Evolutionary conservation across 1,139 yeast species (phyloP).

Genomic region (Lodderomyces orthopsilosis): DNA sequence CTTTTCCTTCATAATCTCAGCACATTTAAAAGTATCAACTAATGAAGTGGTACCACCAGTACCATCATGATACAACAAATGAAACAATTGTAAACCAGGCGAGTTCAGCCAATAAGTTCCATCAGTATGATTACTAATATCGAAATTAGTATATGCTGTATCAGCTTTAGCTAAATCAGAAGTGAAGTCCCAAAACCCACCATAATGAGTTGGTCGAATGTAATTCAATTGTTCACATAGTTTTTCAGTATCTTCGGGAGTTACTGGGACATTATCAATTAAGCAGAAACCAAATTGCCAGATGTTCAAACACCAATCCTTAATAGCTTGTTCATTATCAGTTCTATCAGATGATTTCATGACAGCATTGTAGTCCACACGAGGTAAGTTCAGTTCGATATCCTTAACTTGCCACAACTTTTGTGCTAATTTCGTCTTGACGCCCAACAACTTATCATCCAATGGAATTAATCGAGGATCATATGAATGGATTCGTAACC

Average conservation of each 20-base stretch:
- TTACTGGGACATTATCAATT: slow-evolving; percentile 60
- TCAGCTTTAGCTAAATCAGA: slow-evolving; percentile 69
- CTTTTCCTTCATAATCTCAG: slow-evolving; percentile 43
- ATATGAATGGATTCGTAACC: slow-evolving; percentile 62
- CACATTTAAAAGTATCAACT: slow-evolving; percentile 69
- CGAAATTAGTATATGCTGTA: slow-evolving; percentile 72
- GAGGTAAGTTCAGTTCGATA: slow-evolving; percentile 46
- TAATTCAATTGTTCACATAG: slow-evolving; percentile 61
- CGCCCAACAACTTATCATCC: slow-evolving; percentile 27
- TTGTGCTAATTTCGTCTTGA: slow-evolving; percentile 27
- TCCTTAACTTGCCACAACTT: slow-evolving; percentile 50
- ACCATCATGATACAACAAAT: slow-evolving; percentile 64
- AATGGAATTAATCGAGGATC: slow-evolving; percentile 46
- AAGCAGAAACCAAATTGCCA: slow-evolving; percentile 63
- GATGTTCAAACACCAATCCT: slow-evolving; percentile 60
- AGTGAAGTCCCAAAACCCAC: slow-evolving; percentile 82
- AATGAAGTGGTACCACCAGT: slow-evolving; percentile 72
- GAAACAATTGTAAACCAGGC: slow-evolving; percentile 74
- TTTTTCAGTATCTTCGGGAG: slow-evolving; percentile 59
- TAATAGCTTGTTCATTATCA: slow-evolving; percentile 45
- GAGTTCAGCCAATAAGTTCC: slow-evolving; percentile 81
- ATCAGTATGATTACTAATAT: slow-evolving; percentile 68
- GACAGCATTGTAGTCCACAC: slow-evolving; percentile 47
- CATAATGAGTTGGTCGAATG: slow-evolving; percentile 72
- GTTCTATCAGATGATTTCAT: slow-evolving; percentile 33